Conservation (phyloP, 1,139 yeast genomes). For the Taphrina deformans region DNA sequence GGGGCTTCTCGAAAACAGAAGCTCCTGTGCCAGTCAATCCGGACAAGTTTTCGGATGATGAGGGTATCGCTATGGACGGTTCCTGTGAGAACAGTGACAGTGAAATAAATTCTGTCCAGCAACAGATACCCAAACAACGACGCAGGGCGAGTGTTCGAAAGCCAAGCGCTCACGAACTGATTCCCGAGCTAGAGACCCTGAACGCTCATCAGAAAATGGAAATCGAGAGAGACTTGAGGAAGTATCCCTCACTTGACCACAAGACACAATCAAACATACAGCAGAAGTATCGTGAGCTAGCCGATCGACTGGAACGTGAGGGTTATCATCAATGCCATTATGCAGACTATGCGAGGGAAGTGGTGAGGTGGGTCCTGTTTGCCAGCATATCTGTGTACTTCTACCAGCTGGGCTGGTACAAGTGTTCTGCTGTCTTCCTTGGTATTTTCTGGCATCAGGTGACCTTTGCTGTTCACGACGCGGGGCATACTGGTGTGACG, state of each 20-base stretch:
- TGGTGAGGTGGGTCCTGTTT: constrained; percentile 59
- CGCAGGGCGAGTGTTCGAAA: neutral
- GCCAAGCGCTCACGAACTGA: neutral
- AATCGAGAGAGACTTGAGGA: constrained; percentile 56
- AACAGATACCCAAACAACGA: neutral
- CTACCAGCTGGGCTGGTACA: constrained; percentile 54
- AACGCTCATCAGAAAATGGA: constrained; percentile 9
- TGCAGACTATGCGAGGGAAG: constrained; percentile 67
- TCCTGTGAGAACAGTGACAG: neutral
- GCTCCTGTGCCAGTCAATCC: neutral
- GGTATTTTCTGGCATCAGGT: constrained; percentile 90
- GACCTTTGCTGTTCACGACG: constrained; percentile 85
- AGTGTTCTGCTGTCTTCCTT: constrained; percentile 61
- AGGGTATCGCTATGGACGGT: constrained; percentile 27
- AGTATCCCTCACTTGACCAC: constrained; percentile 65
- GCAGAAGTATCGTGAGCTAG: constrained; percentile 61
- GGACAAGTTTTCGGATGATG: constrained; percentile 24
- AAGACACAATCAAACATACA: constrained; percentile 62
- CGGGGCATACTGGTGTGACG: constrained; percentile 81
- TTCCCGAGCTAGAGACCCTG: constrained; percentile 12
- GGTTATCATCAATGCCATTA: constrained; percentile 74
- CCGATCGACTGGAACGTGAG: constrained; percentile 55
- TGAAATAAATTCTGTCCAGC: constrained; percentile 10
- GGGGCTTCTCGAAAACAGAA: constrained; percentile 51
- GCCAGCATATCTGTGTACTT: constrained; percentile 51